Conservation (phyloP, 768 basidiomycete genomes). For the Tulasnella sp. region DNA sequence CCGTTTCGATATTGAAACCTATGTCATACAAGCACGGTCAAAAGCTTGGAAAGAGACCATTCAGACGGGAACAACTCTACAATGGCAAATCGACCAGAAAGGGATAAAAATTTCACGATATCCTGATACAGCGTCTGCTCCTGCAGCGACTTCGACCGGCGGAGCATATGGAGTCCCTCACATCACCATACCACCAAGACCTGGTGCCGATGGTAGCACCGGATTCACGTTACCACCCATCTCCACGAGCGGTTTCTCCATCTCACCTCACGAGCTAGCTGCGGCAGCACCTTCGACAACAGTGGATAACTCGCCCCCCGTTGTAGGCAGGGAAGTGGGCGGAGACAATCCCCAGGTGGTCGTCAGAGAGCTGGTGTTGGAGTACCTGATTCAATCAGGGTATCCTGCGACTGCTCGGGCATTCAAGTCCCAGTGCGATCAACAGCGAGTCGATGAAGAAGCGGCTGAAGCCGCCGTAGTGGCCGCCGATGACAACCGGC, state of each 20-base stretch:
- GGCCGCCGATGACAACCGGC: slow-evolving; percentile 24
- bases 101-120: background rate
- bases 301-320: background rate
- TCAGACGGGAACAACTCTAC: slow-evolving; percentile 36
- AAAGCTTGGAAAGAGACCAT: slow-evolving; percentile 58
- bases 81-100: slow-evolving; percentile 17
- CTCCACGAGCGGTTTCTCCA: slow-evolving; percentile 5
- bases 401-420: slow-evolving; percentile 67
- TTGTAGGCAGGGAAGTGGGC: slow-evolving; percentile 30
- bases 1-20: slow-evolving; percentile 83
- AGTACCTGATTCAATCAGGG: slow-evolving; percentile 81
- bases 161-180: background rate
- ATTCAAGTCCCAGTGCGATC: slow-evolving; percentile 50
- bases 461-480: slow-evolving; percentile 18
- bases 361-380: slow-evolving; percentile 67
- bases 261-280: background rate
- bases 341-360: slow-evolving; percentile 53
- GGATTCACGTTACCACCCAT: background rate
- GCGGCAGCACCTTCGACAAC: background rate
- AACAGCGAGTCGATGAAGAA: slow-evolving; percentile 17
- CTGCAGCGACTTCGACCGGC: background rate
- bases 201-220: background rate
- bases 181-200: slow-evolving; percentile 1
- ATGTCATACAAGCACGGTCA: slow-evolving; percentile 68
- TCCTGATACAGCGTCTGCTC: background rate